Base-by-base conservation (phyloP, 495 filamentous ascomycete genomes). In the Lasiosphaeris hirsuta region DNA sequence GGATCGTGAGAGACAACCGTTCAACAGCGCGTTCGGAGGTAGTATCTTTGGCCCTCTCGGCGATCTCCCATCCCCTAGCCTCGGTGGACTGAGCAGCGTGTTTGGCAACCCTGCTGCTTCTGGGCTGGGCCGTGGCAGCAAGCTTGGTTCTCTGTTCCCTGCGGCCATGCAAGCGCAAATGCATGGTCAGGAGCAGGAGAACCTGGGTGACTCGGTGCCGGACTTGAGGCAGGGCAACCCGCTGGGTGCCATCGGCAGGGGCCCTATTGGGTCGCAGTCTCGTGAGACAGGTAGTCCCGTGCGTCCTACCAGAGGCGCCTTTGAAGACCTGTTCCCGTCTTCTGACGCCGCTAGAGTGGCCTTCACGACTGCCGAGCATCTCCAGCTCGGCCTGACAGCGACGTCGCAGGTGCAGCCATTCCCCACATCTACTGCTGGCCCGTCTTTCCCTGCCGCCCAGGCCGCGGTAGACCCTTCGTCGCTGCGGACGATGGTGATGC, bases 401-500 rank as follows among this genome's bases (percentile, higher is more conserved):
- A 75, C 63, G 8, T 66, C 73, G 42, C 73, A 69, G 15, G 59
- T 60, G 38, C 58, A 66, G 41, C 60, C 68, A 2, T 72, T 72
- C 50, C 51, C 66, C 3, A 61, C 65, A 18, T 67, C 69, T 42
- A 66, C 61, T 15, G 70, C 62, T 50, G 64, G 72, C 39, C 59
- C 74, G 39, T 55, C 67, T 0, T 79, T 75, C 44, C 56, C 77
- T 2, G 62, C 61, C 33, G 65, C 35, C 40, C 78, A 69, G 59
- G 44, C 61, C 9, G 39, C 60, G 33, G 60, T 76, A 14, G 84
- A 88, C 30, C 79, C 88, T 3, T 84, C 87, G 23, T 69, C 87
- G 11, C 75, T 86, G 42, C 90, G 95, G 62, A 89, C 92, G 56
- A 96, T 97, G 89, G 93, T 98, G n/a, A 97, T 98, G 94, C 94